Base-by-base conservation (phyloP, 2,329 filamentous ascomycete species). In the Septoria linicola region DNA sequence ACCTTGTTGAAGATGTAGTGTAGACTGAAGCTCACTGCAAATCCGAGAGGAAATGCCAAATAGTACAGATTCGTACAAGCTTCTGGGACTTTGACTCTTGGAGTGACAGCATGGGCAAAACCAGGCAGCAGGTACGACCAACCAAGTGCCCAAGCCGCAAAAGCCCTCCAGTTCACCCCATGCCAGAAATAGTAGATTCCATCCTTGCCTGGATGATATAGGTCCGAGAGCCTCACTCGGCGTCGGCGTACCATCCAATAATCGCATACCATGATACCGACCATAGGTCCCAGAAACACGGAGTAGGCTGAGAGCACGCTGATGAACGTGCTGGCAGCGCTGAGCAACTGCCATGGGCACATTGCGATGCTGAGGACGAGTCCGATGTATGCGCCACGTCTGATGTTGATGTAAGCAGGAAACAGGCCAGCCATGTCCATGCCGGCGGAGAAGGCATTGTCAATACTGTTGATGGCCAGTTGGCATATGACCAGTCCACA, bases 351-450 rank as follows among this genome's bases (percentile, higher is more conserved):
- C 79, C 78, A 82, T 0, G 78, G 79, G 52, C 74, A 74, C 31
- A 73, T 69, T 0, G 69, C 68, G 27, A 76, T 72, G 10, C 69
- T 71, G 5, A 79, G 64, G 2, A 77, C 55, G 0, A 73, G 68
- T 3, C 71, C 74, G 34, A 82, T 66, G 52, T 77, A 76, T 2
- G 72, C 72, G 1, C 80, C 80, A 2, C 80, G 73, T 3, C 78
- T 68, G 51, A 82, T 81, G 61, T 80, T 80, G 65, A 83, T 74
- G 54, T 75, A 81, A 34, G 69, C 71, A 0, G 79, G 78, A 51
- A 74, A 75, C 0, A 81, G 63, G 1, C 73, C 76, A 0, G 79
- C 73, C 41, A 82, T 66, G 58, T 82, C 80, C 70, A 82, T 80
- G 4, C 79, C 80, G 2, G 72, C 71, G 0, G 73, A 73, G 56